Base-by-base conservation (phyloP, 805 yeast genomes). In the Lipomyces anomalus region DNA sequence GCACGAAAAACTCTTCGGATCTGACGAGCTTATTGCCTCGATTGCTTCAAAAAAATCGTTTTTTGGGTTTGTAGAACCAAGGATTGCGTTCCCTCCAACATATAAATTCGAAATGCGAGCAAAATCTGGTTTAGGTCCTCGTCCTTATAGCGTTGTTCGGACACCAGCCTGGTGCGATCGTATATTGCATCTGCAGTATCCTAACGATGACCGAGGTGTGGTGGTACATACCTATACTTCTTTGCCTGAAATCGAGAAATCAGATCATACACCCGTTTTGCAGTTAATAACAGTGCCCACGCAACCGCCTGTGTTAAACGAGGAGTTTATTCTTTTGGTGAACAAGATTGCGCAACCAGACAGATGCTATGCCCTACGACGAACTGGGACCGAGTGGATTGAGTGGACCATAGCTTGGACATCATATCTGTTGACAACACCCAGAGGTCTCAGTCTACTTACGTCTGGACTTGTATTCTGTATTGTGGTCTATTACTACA, bases 141-240 rank as follows among this genome's bases (percentile, higher is more conserved):
- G 72, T n/a, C 63, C 66, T 6, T 84, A 76, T 61, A 75, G 76
- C 48, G 35, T 61, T 1, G 80, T 78, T 53, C 69, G 96, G 44
- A 67, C 68, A 1, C 94, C 96, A 0, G 81, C 95, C 4, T 89
- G 95, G 95, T 88, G 96, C 64, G 97, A 89, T 61, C 66, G 97
- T 43, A 75, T 89, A 4, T 61, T 89, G 38, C 85, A 68, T 57
- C 74, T 75, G 44, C 60, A 69, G 1, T 76, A 80, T 21, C 62
- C 64, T 47, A 54, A 60, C 5, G 43, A 50, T 16, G 47, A 50
- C 9, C 29, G 48, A 42, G 35, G 40, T 1, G 43, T 69, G 63
- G 29, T 47, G 3, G 47, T 77, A 1, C 53, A 63, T 11, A 58
- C 61, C 3, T 87, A 87, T 62, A 57, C 65, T 23, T 70, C 84